Evolutionary conservation across 768 basidiomycete genomes (phyloP), one percentile per base, ranked within the genome.

Genomic region (Lactarius sp.): DNA sequence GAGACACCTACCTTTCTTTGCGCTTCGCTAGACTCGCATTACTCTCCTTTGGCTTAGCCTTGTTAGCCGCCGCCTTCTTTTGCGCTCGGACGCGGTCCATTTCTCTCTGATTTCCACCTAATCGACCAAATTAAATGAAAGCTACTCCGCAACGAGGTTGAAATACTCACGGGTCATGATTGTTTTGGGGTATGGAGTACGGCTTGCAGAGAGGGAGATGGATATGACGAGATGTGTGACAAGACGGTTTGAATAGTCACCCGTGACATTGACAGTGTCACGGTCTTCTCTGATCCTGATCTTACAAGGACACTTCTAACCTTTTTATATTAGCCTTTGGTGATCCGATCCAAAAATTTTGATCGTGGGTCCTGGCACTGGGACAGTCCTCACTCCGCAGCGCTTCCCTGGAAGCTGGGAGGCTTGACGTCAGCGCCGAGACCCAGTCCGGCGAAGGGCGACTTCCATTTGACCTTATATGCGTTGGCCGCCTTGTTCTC

Each of bases 91-190:
- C 74, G 67, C 90, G 88, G 73, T 87, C 90, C 74, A 76, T 79
- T 7, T 92, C 90, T 57, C 90, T 83, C 73, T 92, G 90, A 72
- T 92, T 90, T 69, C 90, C 90, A 70, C 90, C 90, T 92, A 69
- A 49, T 33, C 33, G 16, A 44, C 22, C 20, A 14, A 33, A 18
- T 31, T 49, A 52, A 46, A n/a, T 65, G 12, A 52, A 41, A 2
- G 20, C 10, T 1, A 27, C 47, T 52, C 6, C 14, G 20, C 16
- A 18, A 42, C 8, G 5, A 22, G 51, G 36, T 34, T 41, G 2
- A 12, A 31, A n/a, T 16, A 58, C 66, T 55, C 47, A 68, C 68
- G 68, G 20, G 68, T 67, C 68, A 68, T 68, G 57, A 53, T 46
- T 41, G 49, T 47, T 46, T 41, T 27, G 18, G 9, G 22, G 49